Evolutionary conservation across 192 early-diverging fungal genomes (phyloP), one percentile per base, ranked within the genome.

Genomic region (Chytriomyces sp.): DNA sequence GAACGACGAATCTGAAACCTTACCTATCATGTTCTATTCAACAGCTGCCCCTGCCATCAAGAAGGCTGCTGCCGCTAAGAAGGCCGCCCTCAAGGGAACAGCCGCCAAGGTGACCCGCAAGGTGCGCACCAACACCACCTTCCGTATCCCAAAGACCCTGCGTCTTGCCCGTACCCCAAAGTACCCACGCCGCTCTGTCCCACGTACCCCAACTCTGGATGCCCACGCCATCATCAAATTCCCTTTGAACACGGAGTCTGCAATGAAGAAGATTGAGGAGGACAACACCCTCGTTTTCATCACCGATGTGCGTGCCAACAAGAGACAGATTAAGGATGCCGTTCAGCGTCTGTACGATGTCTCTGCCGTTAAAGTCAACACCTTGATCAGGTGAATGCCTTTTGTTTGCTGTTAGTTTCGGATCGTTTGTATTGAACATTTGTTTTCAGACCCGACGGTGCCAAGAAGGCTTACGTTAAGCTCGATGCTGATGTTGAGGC

Each of bases 191-290:
- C 92, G 92, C 89, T 93, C 96, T 35, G 87, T 94, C 57, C 89
- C 93, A 77, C 91, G 92, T 77, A 80, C 82, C 46, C 90, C 94
- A 76, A 86, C 87, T 67, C 88, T 98, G 77, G 96, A 98, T 86
- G 90, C 95, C 83, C 96, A 94, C 92, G 92, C 86, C 81, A 85
- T 97, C 81, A 85, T 99, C 71, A 89, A 88, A 82, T 91, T 92
- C 85, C 98, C 98, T 49, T 87, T 99, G 69, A 96, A 94, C 91
- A 97, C 96, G 75, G 98, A 99, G 89, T 91, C 93, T 50, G 96
- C 98, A 86, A 98, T 98, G 95, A 99, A 99, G 93, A 96, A 96
- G 91, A 97, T 99, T 79, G 98, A 99, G 92, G 95, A 97, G 79
- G 87, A 96, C 90, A 99, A 99, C 94, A 99, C 98, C 73, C 88